Conservation (phyloP, 1,284 basidiomycete genomes). For the Athelia sp. region DNA sequence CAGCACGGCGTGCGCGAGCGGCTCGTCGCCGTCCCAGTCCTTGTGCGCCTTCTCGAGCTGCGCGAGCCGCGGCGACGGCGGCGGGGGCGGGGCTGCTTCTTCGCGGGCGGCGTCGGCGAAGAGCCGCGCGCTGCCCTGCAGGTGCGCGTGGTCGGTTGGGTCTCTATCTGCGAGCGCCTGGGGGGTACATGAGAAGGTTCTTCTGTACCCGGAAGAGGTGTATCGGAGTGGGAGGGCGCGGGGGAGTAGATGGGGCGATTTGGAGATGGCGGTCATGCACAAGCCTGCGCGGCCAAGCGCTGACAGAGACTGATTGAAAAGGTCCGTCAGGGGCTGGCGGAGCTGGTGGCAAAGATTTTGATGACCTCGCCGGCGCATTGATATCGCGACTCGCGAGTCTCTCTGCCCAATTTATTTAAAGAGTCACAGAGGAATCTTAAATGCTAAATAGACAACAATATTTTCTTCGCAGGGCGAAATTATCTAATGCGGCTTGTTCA, state of each 20-base stretch:
- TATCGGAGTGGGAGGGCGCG: background rate
- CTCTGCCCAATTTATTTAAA: too few species aligned
- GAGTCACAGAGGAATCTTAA: too few species aligned
- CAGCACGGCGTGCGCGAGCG: conserved; percentile 66
- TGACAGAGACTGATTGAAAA: too few species aligned
- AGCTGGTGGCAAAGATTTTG: too few species aligned
- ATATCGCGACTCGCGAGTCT: too few species aligned
- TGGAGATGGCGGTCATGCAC: background rate
- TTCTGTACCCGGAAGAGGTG: background rate
- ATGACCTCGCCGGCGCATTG: too few species aligned
- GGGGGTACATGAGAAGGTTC: background rate
- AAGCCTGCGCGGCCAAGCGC: too few species aligned
- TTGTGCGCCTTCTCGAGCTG: conserved; percentile 38
- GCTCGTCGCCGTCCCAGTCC: conserved; percentile 79
- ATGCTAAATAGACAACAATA: too few species aligned
- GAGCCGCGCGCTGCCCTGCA: conserved; percentile 55
- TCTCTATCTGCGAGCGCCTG: background rate
- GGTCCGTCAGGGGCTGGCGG: too few species aligned
- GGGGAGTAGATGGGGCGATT: background rate
- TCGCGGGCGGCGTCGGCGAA: conserved; percentile 67
- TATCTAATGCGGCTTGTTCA: too few species aligned
- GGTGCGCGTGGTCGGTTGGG: background rate
- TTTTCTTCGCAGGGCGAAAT: too few species aligned
- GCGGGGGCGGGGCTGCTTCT: conserved; percentile 27
- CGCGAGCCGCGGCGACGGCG: conserved; percentile 22